Evolutionary conservation across 2,329 filamentous ascomycete genomes (phyloP).

Genomic region (Penicillium hesseltinei): DNA sequence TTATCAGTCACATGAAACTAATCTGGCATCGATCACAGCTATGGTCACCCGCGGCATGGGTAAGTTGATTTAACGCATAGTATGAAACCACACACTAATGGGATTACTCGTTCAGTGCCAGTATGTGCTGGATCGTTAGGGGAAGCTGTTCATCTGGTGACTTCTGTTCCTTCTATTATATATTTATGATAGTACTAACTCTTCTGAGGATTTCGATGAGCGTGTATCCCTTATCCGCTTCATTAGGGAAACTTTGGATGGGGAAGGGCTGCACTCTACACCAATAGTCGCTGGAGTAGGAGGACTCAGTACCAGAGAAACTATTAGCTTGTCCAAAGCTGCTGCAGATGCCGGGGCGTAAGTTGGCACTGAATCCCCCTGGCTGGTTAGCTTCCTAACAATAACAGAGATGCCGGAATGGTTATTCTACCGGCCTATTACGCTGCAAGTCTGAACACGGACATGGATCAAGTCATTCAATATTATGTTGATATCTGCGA

Average conservation of each 20-base stretch:
- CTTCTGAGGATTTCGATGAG: not conserved
- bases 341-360: not conserved
- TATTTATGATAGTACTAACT: not conserved
- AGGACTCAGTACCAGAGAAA: not conserved
- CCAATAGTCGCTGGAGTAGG: not conserved
- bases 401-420: not conserved
- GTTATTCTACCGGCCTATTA: not conserved
- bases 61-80: not conserved
- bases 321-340: not conserved
- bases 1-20: not conserved
- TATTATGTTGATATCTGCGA: not conserved
- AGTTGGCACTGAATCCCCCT: not conserved
- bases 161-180: not conserved
- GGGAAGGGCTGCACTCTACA: not conserved
- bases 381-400: not conserved
- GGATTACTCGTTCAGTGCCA: not conserved
- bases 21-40: not conserved
- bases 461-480: not conserved
- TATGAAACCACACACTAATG: not conserved
- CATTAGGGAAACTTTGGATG: not conserved
- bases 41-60: not conserved
- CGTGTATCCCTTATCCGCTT: not conserved
- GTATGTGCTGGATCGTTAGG: not conserved
- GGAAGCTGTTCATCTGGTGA: not conserved
- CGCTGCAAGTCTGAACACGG: not conserved